Base-by-base conservation (phyloP, 2,329 filamentous ascomycete genomes). In the Curvularia sp. region DNA sequence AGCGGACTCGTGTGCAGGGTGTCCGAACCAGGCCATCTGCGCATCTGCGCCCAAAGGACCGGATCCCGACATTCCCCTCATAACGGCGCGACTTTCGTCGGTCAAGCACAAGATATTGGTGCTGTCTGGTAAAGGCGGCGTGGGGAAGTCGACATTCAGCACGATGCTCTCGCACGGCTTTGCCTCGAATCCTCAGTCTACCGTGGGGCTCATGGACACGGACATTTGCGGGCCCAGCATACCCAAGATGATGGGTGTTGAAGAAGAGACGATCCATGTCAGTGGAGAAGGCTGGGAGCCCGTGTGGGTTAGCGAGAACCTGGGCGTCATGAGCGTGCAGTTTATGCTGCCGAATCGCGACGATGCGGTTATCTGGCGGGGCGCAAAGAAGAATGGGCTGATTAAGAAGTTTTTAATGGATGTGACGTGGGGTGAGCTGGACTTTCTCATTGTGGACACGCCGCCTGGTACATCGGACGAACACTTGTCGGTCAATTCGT, bases 341-440 rank as follows among this genome's bases (percentile, higher is more conserved):
- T 99, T 99, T 76, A 96, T 99, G 92, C 83, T 99, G 45, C 95
- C 95, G 0, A 92, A 92, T 71, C 85, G 91, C 46, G 94, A 99
- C 77, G 93, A 97, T 73, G 95, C 95, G 3, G 89, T 99, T 39
- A 99, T 99, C 66, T 99, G 95, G 95, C 86, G 95, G 49, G 95
- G 95, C 0, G 90, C 95, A 2, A 99, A 99, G 85, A 99, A 99
- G 85, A 99, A 98, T 72, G 95, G 95, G 0, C 80, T 99, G 56
- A 98, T 99, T 74, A 99, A 99, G 81, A 91, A 96, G 77, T 99
- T 99, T 69, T 80, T 99, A 50, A 97, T 96, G 81, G 96, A 99
- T 72, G 95, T 99, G 6, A 92, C 96, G 74, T 99, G 96, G 95
- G 95, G 95, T 9, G 91, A 96, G 60, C 82, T 98, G 77, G 95